phyloP scores from a whole-genome alignment of 177 flowering plant genomes.

The Vitis hybrid region DNA sequence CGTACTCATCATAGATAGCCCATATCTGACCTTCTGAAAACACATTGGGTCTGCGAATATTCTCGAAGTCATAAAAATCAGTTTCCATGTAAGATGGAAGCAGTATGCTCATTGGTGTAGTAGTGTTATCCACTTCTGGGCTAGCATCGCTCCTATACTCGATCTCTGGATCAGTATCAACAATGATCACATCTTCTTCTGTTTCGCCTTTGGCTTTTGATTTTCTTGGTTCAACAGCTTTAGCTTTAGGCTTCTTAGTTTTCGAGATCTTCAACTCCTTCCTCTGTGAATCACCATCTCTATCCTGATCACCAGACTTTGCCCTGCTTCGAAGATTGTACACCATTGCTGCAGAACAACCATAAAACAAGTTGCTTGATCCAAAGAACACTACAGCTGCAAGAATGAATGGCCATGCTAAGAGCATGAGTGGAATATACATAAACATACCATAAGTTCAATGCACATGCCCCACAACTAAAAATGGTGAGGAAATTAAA shows the following conservation, averaged over 20 bases:
- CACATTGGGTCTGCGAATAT: not conserved
- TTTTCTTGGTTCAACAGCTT: not conserved
- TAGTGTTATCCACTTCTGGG: not conserved
- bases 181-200: not conserved
- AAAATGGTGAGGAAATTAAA: not conserved
- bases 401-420: not conserved
- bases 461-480: not conserved
- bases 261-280: not conserved
- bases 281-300: not conserved
- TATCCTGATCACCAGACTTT: not conserved
- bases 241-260: not conserved
- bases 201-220: not conserved
- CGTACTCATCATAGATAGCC: slow-evolving; percentile 6
- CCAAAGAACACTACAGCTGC: not conserved
- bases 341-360: not conserved
- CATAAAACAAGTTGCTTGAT: not conserved
- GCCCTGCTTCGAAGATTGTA: not conserved
- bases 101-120: not conserved
- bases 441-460: not conserved
- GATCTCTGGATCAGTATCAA: not conserved
- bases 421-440: not conserved
- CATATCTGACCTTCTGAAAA: not conserved
- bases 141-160: not conserved
- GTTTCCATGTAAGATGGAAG: not conserved
- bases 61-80: not conserved